phyloP scores from a whole-genome alignment of 768 basidiomycete genomes.

The Russula lepida region DNA sequence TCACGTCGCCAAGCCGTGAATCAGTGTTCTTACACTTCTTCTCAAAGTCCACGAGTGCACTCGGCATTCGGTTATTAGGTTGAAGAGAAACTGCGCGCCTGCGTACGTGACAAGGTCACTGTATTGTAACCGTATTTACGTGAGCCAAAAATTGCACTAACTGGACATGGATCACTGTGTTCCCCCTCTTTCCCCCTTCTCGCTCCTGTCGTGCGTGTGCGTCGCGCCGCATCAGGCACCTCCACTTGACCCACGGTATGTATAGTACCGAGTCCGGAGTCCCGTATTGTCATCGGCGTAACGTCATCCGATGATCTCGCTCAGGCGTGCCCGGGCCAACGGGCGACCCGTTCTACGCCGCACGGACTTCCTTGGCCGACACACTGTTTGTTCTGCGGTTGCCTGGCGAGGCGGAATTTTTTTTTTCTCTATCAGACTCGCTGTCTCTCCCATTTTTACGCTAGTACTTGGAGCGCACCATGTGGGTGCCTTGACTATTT shows the following conservation, averaged over 20 bases:
- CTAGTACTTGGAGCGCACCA: not conserved
- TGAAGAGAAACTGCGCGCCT: not conserved
- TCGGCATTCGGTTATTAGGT: not conserved
- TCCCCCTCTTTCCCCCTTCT: not conserved
- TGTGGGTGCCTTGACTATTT: not conserved
- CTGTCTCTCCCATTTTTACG: not conserved
- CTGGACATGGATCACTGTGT: not conserved
- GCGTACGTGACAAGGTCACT: not conserved
- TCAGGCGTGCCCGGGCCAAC: not conserved
- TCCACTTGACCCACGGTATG: too few species aligned
- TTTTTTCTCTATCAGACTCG: not conserved
- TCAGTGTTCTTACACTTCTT: not conserved
- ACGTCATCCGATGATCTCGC: not conserved
- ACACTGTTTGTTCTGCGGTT: not conserved
- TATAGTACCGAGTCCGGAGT: not conserved
- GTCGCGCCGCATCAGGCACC: not conserved
- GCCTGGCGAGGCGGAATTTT: not conserved
- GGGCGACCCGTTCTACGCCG: not conserved
- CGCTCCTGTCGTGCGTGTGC: too few species aligned
- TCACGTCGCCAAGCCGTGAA: not conserved
- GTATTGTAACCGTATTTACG: not conserved
- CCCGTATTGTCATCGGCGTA: constrained; percentile 4
- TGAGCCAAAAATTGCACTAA: not conserved
- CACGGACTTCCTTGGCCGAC: constrained; percentile 5
- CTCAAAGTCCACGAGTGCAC: not conserved